Base-by-base conservation (phyloP, 2,329 filamentous ascomycete genomes). In the Penicillium sp. region DNA sequence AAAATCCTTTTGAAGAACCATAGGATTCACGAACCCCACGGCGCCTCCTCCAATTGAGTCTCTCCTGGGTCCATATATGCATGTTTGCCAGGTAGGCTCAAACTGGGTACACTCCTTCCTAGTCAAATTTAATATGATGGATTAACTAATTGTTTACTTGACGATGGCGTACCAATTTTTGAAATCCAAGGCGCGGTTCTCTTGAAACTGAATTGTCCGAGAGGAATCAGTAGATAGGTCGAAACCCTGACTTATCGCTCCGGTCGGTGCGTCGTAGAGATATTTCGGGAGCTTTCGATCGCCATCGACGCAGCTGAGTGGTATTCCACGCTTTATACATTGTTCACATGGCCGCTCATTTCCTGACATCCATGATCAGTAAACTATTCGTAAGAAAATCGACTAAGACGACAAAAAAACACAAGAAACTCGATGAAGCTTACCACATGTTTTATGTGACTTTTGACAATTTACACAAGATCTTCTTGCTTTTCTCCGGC, bases 381-480 rank as follows among this genome's bases (percentile, higher is more conserved):
- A n/a, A n/a, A n/a, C n/a, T n/a, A n/a, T n/a, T n/a, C n/a, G n/a
- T n/a, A n/a, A n/a, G n/a, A n/a, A n/a, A n/a, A n/a, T n/a, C n/a
- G n/a, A n/a, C n/a, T n/a, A n/a, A n/a, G n/a, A n/a, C n/a, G n/a
- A n/a, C n/a, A n/a, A n/a, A n/a, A n/a, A n/a, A n/a, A n/a, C n/a
- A n/a, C n/a, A n/a, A n/a, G n/a, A n/a, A n/a, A 24, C 7, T n/a
- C 8, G 12, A 5, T 24, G 7, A 1, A 5, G n/a, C 52, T 20
- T 37, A 55, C 55, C 52, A 29, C 55, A 57, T 26, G 55, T 55
- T 44, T 52, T 55, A 13, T 55, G 55, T 15, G 52, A 46, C 29
- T 40, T 45, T 30, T 52, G 55, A 7, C 55, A 57, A 24, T 55
- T 47, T 7, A 41, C 29, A 15, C 55, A 57, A 1, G 55, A 57